Conservation (phyloP, 192 early-diverging fungal species). For the Gaertneriomyces semiglobifer region DNA sequence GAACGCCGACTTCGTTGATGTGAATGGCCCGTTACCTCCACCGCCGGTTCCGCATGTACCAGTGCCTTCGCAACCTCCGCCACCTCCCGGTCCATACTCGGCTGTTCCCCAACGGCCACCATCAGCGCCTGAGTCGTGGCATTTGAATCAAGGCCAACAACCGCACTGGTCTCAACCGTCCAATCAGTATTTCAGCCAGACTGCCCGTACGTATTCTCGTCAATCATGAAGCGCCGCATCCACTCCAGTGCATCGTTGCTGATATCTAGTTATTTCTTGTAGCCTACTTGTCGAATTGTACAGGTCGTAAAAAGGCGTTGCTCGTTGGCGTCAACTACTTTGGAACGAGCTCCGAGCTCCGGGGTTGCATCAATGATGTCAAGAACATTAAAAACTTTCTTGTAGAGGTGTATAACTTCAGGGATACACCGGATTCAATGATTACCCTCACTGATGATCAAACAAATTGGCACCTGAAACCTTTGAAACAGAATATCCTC, state of each 20-base stretch:
- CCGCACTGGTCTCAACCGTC: slow-evolving; percentile 18
- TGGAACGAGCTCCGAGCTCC: slow-evolving; percentile 52
- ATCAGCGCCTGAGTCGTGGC: slow-evolving; percentile 7
- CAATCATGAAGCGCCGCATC: neutral
- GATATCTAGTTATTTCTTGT: neutral
- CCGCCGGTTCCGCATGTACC: slow-evolving; percentile 3
- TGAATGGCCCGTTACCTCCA: slow-evolving; percentile 9
- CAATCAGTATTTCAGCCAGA: slow-evolving; percentile 26
- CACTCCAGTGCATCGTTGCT: neutral
- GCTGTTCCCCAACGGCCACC: slow-evolving; percentile 19
- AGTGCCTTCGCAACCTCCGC: slow-evolving; percentile 18
- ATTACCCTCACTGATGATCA: slow-evolving; percentile 70
- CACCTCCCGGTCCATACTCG: slow-evolving; percentile 1
- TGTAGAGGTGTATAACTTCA: slow-evolving; percentile 52
- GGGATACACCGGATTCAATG: slow-evolving; percentile 48
- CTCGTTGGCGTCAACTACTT: slow-evolving; percentile 94
- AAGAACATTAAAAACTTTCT: slow-evolving; percentile 59
- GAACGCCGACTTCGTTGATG: neutral
- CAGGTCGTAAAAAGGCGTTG: slow-evolving; percentile 56
- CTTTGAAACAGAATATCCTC: slow-evolving; percentile 41
- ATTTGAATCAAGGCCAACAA: slow-evolving; percentile 11
- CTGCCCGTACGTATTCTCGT: slow-evolving; percentile 1
- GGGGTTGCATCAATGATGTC: slow-evolving; percentile 52
- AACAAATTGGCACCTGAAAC: slow-evolving; percentile 27
- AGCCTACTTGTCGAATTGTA: slow-evolving; percentile 28